Evolutionary conservation across 192 early-diverging fungal genomes (phyloP).

Genomic region (Umbelopsis ramanniana): DNA sequence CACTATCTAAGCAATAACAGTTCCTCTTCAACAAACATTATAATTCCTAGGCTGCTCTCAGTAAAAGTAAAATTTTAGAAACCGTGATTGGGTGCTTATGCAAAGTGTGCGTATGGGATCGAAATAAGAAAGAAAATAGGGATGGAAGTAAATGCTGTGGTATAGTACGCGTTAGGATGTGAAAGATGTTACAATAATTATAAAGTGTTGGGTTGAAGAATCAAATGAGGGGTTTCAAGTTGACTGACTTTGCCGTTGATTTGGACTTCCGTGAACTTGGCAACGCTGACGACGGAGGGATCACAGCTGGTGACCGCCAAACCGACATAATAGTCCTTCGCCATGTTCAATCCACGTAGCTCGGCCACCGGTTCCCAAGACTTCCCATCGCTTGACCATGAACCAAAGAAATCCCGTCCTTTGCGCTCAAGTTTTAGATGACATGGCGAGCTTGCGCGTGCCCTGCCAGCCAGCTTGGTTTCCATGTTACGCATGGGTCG

Average conservation of each 20-base stretch:
- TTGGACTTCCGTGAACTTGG: slow-evolving; percentile 32
- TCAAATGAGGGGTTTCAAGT: background rate
- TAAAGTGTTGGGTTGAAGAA: background rate
- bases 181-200: slow-evolving; percentile 1
- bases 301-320: slow-evolving; percentile 38
- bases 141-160: background rate
- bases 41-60: no score
- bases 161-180: background rate
- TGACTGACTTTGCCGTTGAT: slow-evolving; percentile 24
- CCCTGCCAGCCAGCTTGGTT: slow-evolving; percentile 24
- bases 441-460: slow-evolving; percentile 26
- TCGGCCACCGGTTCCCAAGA: slow-evolving; percentile 8
- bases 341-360: slow-evolving; percentile 8
- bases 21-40: no score
- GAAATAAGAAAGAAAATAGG: background rate
- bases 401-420: slow-evolving; percentile 5
- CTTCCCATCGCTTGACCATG: background rate
- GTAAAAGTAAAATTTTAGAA: no score
- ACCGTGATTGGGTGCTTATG: background rate
- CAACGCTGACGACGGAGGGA: slow-evolving; percentile 32
- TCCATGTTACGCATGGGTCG: slow-evolving; percentile 9
- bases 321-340: slow-evolving; percentile 30
- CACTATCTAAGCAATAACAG: no score
- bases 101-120: background rate
- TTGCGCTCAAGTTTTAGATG: slow-evolving; percentile 24